Evolutionary conservation across 2,329 filamentous ascomycete species (phyloP).

Genomic region (Fusarium sacchari): DNA sequence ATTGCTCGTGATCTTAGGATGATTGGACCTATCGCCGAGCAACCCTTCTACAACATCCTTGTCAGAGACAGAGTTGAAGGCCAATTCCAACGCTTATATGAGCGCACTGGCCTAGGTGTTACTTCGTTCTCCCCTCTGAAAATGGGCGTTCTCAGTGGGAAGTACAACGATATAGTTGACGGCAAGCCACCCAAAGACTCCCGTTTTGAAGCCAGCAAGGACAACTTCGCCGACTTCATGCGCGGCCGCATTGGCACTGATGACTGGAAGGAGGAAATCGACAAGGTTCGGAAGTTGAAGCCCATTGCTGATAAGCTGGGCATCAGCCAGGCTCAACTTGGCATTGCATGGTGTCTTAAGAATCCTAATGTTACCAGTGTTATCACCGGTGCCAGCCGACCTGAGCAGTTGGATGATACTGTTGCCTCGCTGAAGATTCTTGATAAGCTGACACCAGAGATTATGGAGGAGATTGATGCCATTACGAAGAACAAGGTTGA

Average conservation of each 20-base stretch:
- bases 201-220: conserved; percentile 66
- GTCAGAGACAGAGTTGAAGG: conserved; percentile 69
- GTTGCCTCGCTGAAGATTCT: conserved; percentile 57
- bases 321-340: conserved; percentile 61
- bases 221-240: conserved; percentile 67
- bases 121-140: conserved; percentile 71
- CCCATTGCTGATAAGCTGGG: conserved; percentile 67
- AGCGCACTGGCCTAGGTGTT: conserved; percentile 66
- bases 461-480: conserved; percentile 62
- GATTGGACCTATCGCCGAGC: conserved; percentile 72
- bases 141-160: conserved; percentile 69
- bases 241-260: conserved; percentile 54
- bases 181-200: conserved; percentile 63
- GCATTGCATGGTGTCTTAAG: conserved; percentile 64
- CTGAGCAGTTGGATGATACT: conserved; percentile 63
- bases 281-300: conserved; percentile 56
- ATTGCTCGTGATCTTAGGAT: conserved; percentile 69
- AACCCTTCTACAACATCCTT: conserved; percentile 75
- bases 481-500: conserved; percentile 49
- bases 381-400: conserved; percentile 62
- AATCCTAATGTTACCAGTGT: conserved; percentile 64
- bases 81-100: conserved; percentile 70
- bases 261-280: conserved; percentile 63
- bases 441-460: conserved; percentile 59
- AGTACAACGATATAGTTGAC: conserved; percentile 68